These are phyloP conservation scores for Nannochloropsis salina DNA, from an alignment of 108 stramenopile genomes.

Conservation along the genomic window DNA sequence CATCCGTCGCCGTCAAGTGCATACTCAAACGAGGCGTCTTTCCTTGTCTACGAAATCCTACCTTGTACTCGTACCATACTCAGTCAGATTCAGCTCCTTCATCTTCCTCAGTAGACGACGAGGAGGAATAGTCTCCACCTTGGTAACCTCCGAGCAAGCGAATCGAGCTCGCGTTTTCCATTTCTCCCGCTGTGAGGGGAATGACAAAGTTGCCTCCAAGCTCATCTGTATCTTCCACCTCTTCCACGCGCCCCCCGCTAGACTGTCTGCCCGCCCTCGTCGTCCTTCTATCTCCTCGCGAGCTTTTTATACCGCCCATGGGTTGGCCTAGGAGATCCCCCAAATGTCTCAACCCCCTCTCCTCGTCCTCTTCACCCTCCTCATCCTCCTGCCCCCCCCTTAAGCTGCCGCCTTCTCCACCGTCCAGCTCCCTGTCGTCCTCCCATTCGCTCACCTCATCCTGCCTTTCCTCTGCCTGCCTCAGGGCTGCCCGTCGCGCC, in stretches of 20 bases:
- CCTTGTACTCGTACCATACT: too few relatives aligned
- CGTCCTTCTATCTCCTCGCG: not conserved
- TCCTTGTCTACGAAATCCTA: too few relatives aligned
- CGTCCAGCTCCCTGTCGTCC: slow-evolving; percentile 21
- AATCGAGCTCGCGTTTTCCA: slow-evolving; percentile 13
- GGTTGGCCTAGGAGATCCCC: not conserved
- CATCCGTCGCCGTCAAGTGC: too few relatives aligned
- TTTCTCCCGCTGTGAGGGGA: not conserved
- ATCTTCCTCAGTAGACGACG: slow-evolving; percentile 3
- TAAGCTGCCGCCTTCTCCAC: slow-evolving; percentile 27
- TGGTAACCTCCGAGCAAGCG: not conserved
- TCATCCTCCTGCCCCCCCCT: slow-evolving; percentile 36
- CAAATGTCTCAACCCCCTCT: slow-evolving; percentile 30
- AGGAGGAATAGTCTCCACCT: not conserved
- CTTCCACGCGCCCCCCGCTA: not conserved
- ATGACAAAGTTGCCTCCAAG: not conserved
- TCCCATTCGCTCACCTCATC: slow-evolving; percentile 21
- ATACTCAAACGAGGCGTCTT: too few relatives aligned
- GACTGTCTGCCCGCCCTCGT: not conserved
- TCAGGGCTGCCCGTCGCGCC: not conserved
- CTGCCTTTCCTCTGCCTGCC: not conserved
- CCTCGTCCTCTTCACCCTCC: slow-evolving; percentile 39
- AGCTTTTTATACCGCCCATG: not conserved
- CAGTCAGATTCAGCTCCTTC: not conserved
- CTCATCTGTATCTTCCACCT: not conserved